These are phyloP conservation scores for Uronychia binucleata DNA, from an alignment of 73 alveolate species.

Conservation along the genomic window DNA sequence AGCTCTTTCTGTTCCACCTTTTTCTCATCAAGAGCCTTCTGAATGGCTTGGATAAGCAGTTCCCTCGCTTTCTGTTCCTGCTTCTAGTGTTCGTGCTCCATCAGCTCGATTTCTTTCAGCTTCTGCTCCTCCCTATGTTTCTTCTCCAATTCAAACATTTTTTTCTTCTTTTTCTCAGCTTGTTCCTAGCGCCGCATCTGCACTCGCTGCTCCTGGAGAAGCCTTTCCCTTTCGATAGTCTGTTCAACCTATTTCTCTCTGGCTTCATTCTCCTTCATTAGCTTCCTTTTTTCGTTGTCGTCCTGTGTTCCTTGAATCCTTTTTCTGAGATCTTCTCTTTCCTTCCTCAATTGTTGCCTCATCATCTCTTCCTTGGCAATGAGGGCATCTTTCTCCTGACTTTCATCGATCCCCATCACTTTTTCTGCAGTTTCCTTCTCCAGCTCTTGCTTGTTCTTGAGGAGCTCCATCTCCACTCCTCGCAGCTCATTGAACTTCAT, in stretches of 20 bases:
- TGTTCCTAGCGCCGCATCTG: constrained; percentile 10
- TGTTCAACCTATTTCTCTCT: constrained; percentile 22
- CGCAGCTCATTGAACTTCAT: neutral
- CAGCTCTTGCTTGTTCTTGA: constrained; percentile 13
- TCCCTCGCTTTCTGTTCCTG: constrained; percentile 37
- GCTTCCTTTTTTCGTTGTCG: constrained; percentile 8
- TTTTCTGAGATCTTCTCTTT: constrained; percentile 27
- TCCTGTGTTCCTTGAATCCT: constrained; percentile 3
- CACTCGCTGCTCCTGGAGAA: neutral
- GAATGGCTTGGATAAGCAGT: constrained; percentile 16
- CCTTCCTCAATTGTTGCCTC: neutral
- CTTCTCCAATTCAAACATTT: neutral
- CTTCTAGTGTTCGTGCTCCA: constrained; percentile 8
- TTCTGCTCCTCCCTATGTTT: constrained; percentile 29
- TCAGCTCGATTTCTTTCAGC: constrained; percentile 17
- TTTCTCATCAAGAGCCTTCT: constrained; percentile 26
- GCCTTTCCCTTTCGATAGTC: constrained; percentile 15
- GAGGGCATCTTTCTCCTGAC: neutral
- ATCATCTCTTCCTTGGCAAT: neutral
- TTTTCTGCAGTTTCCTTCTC: constrained; percentile 30
- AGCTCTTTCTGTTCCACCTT: constrained; percentile 26
- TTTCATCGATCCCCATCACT: neutral
- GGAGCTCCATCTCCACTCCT: constrained; percentile 15
- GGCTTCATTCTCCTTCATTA: constrained; percentile 16
- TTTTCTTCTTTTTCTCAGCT: constrained; percentile 16